Evolutionary conservation across 1,139 yeast genomes (phyloP).

Genomic region (Candida mesenterica): DNA sequence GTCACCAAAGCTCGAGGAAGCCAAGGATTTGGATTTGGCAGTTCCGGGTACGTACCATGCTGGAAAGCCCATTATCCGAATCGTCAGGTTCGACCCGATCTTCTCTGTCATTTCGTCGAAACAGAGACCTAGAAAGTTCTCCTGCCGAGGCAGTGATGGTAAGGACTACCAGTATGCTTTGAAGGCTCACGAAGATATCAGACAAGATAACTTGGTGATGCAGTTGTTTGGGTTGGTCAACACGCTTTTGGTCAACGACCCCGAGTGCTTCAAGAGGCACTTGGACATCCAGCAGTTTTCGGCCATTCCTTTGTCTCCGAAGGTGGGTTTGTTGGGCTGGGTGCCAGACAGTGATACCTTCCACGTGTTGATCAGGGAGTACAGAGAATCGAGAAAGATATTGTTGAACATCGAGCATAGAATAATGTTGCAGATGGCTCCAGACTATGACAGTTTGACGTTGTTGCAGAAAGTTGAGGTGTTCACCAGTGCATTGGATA

Average conservation of each 20-base stretch:
- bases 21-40: conserved; percentile 79
- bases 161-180: conserved; percentile 76
- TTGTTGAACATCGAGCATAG: conserved; percentile 90
- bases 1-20: conserved; percentile 82
- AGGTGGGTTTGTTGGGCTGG: conserved; percentile 96
- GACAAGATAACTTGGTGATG: conserved; percentile 98
- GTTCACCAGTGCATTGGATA: conserved; percentile 91
- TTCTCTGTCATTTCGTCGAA: conserved; percentile 91
- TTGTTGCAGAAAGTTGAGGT: conserved; percentile 92
- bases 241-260: conserved; percentile 81
- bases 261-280: conserved; percentile 95
- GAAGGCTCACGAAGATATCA: conserved; percentile 97
- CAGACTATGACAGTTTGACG: conserved; percentile 89
- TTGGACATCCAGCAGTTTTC: conserved; percentile 88
- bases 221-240: conserved; percentile 95
- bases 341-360: conserved; percentile 96
- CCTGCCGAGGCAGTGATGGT: conserved; percentile 87
- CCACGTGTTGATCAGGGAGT: conserved; percentile 89
- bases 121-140: conserved; percentile 87
- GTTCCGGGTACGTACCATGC: conserved; percentile 93
- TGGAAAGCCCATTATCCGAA: conserved; percentile 74
- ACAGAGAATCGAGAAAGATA: conserved; percentile 88
- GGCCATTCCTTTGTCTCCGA: conserved; percentile 94
- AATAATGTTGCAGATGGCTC: conserved; percentile 97
- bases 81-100: conserved; percentile 74